phyloP scores from a whole-genome alignment of 768 basidiomycete species.

The Tricholoma bakamatsutake region DNA sequence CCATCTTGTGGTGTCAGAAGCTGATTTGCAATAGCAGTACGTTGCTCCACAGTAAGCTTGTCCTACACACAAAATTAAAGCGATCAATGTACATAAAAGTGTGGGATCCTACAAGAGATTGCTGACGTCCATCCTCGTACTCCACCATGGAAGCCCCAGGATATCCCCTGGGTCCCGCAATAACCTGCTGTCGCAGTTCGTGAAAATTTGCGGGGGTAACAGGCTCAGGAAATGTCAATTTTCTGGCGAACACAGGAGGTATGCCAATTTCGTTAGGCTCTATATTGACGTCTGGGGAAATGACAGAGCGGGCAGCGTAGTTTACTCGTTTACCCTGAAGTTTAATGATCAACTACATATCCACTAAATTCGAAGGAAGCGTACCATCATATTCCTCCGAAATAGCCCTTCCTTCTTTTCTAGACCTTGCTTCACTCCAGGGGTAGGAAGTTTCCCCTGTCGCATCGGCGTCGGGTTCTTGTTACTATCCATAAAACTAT shows the following conservation, averaged over 20 bases:
- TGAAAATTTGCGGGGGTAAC: conserved; percentile 90
- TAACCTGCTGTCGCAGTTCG: conserved; percentile 83
- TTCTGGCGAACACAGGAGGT: conserved; percentile 94
- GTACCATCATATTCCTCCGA: conserved; percentile 98
- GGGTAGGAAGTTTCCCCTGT: conserved; percentile 85
- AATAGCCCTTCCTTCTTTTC: conserved; percentile 99
- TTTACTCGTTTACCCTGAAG: conserved; percentile 96
- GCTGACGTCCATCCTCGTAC: conserved; percentile 87
- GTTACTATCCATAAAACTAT: conserved; percentile 94
- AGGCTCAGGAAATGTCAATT: conserved; percentile 95
- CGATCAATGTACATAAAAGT: neutral
- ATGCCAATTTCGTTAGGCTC: conserved; percentile 98
- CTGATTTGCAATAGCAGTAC: conserved; percentile 94
- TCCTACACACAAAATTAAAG: conserved; percentile 45
- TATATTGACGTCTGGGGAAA: conserved; percentile 98
- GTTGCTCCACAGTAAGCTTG: conserved; percentile 78
- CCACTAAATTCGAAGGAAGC: conserved; percentile 12
- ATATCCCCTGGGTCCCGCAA: conserved; percentile 81
- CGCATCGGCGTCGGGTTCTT: conserved; percentile 87
- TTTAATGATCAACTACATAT: neutral
- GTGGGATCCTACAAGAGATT: conserved; percentile 58
- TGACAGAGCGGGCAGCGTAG: conserved; percentile 99
- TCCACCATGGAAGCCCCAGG: conserved; percentile 95
- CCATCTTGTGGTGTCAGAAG: conserved; percentile 88
- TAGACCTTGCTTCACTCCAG: conserved; percentile 91